A percentile compares a stretch with the other conserved stretches of the same genome.
phyloP scores from a whole-genome alignment of 73 alveolate genomes.

The Paramecium sexaurelia region DNA sequence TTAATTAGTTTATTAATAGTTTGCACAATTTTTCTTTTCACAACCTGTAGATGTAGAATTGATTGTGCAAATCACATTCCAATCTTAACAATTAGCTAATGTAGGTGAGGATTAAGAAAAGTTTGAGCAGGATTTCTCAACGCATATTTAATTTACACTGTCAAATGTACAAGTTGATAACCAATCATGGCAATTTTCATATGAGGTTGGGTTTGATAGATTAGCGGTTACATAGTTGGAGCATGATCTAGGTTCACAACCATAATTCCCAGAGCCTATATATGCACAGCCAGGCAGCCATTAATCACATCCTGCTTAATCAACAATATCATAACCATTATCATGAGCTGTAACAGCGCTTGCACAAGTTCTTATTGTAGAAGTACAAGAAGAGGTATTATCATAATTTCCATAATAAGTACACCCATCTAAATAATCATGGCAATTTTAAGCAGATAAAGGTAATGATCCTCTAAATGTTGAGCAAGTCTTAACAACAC shows the following conservation, averaged over 20 bases:
- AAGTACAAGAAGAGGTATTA: background rate
- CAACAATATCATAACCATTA: background rate
- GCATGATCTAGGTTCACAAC: slow-evolving; percentile 14
- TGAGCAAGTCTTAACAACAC: background rate
- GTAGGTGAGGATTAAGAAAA: background rate
- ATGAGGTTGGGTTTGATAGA: background rate
- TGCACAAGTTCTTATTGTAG: background rate
- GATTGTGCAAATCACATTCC: background rate
- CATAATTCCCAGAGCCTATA: background rate
- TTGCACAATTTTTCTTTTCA: background rate
- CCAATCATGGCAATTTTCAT: background rate
- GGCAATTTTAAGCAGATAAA: background rate
- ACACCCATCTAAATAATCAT: background rate
- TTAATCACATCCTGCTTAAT: background rate
- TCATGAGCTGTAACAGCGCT: background rate
- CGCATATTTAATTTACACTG: background rate
- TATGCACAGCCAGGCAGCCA: background rate
- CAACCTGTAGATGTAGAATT: background rate
- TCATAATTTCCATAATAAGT: background rate
- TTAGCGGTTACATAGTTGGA: slow-evolving; percentile 12
- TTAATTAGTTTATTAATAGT: background rate
- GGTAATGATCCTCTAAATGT: background rate
- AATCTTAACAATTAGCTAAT: background rate
- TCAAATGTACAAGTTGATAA: background rate
- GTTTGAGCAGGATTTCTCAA: background rate